phyloP scores from a whole-genome alignment of 2,329 filamentous ascomycete species.

The Elsinoe arachidis region DNA sequence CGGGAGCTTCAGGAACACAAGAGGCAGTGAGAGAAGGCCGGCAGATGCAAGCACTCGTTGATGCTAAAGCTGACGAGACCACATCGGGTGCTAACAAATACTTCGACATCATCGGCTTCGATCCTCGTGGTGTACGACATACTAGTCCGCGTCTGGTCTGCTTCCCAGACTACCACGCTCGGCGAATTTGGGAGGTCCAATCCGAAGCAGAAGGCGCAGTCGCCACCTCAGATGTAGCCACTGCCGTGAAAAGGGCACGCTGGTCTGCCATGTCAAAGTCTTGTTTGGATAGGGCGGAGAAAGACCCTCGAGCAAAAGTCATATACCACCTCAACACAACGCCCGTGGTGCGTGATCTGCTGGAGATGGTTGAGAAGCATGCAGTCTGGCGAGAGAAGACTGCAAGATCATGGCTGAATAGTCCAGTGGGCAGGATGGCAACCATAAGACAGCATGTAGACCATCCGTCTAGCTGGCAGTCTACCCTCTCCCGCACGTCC shows the following conservation, averaged over 20 bases:
- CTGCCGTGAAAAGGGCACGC: constrained; percentile 32
- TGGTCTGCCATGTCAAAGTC: constrained; percentile 27
- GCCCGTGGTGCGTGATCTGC: constrained; percentile 41
- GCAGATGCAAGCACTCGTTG: constrained; percentile 31
- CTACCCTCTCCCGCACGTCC: not conserved
- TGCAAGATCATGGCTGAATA: not conserved
- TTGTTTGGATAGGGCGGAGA: constrained; percentile 17
- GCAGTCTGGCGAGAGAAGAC: constrained; percentile 22
- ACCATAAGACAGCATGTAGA: constrained; percentile 11
- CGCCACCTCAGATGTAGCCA: constrained; percentile 32
- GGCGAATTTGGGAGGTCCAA: constrained; percentile 26
- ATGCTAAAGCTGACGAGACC: constrained; percentile 21
- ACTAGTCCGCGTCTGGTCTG: constrained; percentile 27
- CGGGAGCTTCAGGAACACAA: constrained; percentile 36
- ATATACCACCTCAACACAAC: constrained; percentile 35
- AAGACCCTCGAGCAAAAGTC: constrained; percentile 8
- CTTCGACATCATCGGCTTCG: constrained; percentile 35
- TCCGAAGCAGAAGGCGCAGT: constrained; percentile 28
- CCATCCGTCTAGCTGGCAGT: not conserved
- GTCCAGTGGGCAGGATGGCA: not conserved
- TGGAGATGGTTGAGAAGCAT: constrained; percentile 37
- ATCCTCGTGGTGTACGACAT: constrained; percentile 35
- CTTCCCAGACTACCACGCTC: constrained; percentile 24
- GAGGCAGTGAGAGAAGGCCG: constrained; percentile 28
- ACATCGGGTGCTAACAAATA: constrained; percentile 16